Base-by-base conservation (phyloP, 345 rosid species). In the Hevea brasiliensis region DNA sequence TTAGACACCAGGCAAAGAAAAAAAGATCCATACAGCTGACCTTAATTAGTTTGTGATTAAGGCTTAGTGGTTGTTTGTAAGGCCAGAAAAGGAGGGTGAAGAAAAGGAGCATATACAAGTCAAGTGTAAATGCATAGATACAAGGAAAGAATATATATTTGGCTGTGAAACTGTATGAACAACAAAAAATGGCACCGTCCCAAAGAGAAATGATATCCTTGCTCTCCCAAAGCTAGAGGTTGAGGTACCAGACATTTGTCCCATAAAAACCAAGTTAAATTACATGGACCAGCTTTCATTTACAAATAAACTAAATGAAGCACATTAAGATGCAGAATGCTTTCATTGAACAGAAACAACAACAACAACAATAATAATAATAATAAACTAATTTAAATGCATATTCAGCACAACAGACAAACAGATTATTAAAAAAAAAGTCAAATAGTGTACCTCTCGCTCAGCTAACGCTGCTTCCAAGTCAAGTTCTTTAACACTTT, bases 401-500 rank as follows among this genome's bases (percentile, higher is more conserved):
- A 65, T 7, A 44, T 65, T 17, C 6, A 45, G 69, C 15, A 11
- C 45, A 51, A 69, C 8, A 35, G 41, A 17, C 18, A 51, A 40
- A 13, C 6, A n/a, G 20, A 37, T 59, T 59, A 32, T 32, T 32
- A 32, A 35, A 1, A 63, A 23, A 14, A 42, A 40, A 12, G 75
- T 68, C 74, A 55, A 76, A 81, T 71, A 50, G 56, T 17, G 61
- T 23, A 90, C 97, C 98, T 89, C 67, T 44, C 92, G 95, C 87
- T 92, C 98, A 53, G 83, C 87, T 61, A 92, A 86, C 57, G 97
- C 98, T 78, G 98, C 86, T 70, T 90, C 97, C 87, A 94, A 81
- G 80, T 94, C 89, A 24, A 94, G 97, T 77, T 94, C 97, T 83
- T 89, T 90, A 61, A 92, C 95, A 77, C 97, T 92, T 72, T 88